Evolutionary conservation across 2,329 filamentous ascomycete genomes (phyloP).

Genomic region (Fusarium sp.): DNA sequence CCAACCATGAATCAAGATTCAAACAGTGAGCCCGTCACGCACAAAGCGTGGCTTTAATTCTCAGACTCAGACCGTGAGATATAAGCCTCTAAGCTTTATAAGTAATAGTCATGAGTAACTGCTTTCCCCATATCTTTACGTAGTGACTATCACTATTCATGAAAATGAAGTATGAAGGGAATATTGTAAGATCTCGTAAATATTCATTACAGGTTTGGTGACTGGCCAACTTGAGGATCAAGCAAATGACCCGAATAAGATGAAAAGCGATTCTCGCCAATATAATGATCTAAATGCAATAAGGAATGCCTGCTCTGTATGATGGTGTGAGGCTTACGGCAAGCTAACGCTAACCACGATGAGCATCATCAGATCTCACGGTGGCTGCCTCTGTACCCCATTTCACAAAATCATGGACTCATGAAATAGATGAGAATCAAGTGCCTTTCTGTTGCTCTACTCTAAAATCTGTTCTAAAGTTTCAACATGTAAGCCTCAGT

Average conservation of each 20-base stretch:
- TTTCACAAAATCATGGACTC: background rate
- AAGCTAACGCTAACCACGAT: background rate
- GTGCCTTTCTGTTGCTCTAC: background rate
- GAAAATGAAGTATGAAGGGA: background rate
- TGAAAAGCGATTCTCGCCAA: background rate
- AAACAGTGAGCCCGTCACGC: background rate
- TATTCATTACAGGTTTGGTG: background rate
- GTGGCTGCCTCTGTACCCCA: background rate
- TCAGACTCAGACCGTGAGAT: background rate
- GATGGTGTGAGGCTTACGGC: background rate
- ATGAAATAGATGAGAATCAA: too few relatives aligned
- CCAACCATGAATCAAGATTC: background rate
- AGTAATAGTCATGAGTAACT: background rate
- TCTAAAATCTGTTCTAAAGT: background rate
- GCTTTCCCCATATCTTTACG: too few relatives aligned
- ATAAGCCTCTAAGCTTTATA: background rate
- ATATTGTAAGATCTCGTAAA: background rate
- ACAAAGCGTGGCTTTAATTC: background rate
- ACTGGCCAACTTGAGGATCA: background rate
- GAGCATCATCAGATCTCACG: background rate
- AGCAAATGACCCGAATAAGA: background rate
- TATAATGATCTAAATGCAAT: background rate
- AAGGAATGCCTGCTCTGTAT: background rate
- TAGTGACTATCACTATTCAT: background rate
- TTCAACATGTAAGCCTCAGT: slow-evolving; percentile 5